Conservation (phyloP, 2,329 filamentous ascomycete genomes). For the Periglandula ipomoeae region DNA sequence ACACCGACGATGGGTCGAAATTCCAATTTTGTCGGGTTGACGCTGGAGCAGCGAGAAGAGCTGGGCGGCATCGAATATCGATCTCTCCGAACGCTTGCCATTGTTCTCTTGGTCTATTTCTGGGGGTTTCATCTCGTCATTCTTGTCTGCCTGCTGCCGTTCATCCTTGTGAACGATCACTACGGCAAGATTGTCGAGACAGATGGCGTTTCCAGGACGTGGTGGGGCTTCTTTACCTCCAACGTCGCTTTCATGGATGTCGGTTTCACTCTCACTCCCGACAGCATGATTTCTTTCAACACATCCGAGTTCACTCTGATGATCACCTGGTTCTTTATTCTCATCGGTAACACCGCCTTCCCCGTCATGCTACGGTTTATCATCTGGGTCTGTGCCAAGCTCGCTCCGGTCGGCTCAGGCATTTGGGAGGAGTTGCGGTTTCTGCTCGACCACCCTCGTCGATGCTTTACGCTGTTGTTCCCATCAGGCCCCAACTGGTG, state of each 20-base stretch:
- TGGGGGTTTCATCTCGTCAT: conserved; percentile 74
- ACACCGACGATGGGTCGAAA: conserved; percentile 88
- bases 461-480: conserved; percentile 93
- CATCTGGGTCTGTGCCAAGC: conserved; percentile 71
- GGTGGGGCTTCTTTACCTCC: conserved; percentile 90
- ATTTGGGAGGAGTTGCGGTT: conserved; percentile 88
- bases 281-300: conserved; percentile 90
- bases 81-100: conserved; percentile 73
- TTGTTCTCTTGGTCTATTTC: conserved; percentile 73
- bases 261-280: conserved; percentile 84
- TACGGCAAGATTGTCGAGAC: conserved; percentile 59
- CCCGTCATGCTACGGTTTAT: conserved; percentile 89
- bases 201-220: conserved; percentile 56
- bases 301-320: conserved; percentile 66
- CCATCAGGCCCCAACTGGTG: conserved; percentile 89
- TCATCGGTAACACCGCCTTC: conserved; percentile 93
- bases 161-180: conserved; percentile 57
- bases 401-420: conserved; percentile 55
- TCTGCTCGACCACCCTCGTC: conserved; percentile 84
- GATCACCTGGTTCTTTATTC: conserved; percentile 74
- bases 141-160: conserved; percentile 65
- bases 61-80: conserved; percentile 95
- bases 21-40: conserved; percentile 81
- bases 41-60: conserved; percentile 87
- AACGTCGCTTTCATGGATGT: conserved; percentile 89